These are phyloP conservation scores for Auriscalpium microsporum DNA, from an alignment of 768 basidiomycete genomes.

Conservation along the genomic window DNA sequence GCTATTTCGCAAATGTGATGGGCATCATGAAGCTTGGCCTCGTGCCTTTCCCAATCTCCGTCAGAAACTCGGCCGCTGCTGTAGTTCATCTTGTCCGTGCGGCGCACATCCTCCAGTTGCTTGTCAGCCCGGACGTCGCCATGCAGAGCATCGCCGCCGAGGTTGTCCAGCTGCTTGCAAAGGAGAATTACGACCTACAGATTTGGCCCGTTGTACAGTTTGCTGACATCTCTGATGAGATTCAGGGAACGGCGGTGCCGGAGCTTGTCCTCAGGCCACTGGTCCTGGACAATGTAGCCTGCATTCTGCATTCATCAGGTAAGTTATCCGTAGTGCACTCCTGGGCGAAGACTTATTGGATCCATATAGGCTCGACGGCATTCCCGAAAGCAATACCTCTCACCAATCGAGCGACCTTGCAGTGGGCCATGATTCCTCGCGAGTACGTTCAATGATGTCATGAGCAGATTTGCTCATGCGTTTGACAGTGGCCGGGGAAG, in stretches of 20 bases:
- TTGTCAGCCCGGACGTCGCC: conserved; percentile 16
- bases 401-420: neutral
- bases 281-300: neutral
- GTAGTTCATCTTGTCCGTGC: conserved; percentile 27
- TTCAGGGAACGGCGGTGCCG: neutral
- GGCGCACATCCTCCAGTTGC: conserved; percentile 16
- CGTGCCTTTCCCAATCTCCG: conserved; percentile 26
- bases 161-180: conserved; percentile 5
- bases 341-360: neutral
- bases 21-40: conserved; percentile 20
- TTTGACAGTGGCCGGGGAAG: neutral
- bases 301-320: neutral
- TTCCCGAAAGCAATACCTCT: conserved; percentile 1
- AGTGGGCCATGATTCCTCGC: neutral
- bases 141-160: conserved; percentile 15
- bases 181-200: conserved; percentile 1
- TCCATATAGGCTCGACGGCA: conserved; percentile 1
- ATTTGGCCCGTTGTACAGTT: conserved; percentile 14
- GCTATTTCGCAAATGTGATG: conserved; percentile 17
- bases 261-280: neutral
- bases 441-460: neutral
- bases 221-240: conserved; percentile 11
- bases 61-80: conserved; percentile 26
- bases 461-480: neutral
- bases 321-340: neutral